A percentile compares a stretch with the other conserved stretches of the same genome.
phyloP scores from a whole-genome alignment of 192 early-diverging fungal species.

The Gamsiella multidivaricata region DNA sequence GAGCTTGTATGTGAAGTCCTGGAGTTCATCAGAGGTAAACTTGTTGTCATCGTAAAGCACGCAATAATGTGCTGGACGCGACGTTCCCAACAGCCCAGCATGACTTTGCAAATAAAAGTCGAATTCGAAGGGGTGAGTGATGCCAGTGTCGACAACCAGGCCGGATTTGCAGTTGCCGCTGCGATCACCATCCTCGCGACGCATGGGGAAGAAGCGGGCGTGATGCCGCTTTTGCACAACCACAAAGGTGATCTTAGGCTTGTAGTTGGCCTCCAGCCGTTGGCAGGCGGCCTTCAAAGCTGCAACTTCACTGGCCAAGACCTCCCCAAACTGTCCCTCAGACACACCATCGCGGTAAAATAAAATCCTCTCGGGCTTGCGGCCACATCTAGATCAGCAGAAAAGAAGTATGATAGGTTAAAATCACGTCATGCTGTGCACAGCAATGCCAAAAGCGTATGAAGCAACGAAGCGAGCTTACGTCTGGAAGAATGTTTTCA shows the following conservation, averaged over 20 bases:
- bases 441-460: too few species aligned
- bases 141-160: conserved; percentile 78
- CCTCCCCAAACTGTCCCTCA: conserved; percentile 83
- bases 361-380: conserved; percentile 80
- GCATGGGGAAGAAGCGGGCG: conserved; percentile 83
- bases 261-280: conserved; percentile 74
- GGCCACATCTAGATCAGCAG: conserved; percentile 61
- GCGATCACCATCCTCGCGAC: conserved; percentile 68
- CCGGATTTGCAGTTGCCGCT: conserved; percentile 87
- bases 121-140: conserved; percentile 83
- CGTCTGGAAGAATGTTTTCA: conserved; percentile 70
- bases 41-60: conserved; percentile 90
- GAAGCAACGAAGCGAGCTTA: too few species aligned
- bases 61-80: conserved; percentile 91
- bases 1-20: conserved; percentile 87
- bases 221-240: conserved; percentile 93
- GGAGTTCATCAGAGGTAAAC: conserved; percentile 82
- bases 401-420: too few species aligned
- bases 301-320: conserved; percentile 77
- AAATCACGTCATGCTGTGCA: too few species aligned
- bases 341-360: conserved; percentile 93
- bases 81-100: conserved; percentile 92
- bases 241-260: conserved; percentile 84
- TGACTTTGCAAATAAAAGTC: conserved; percentile 95
- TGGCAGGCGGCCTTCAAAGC: conserved; percentile 70